Conservation (phyloP, 805 yeast species). For the Metahyphopichia silvanorum region DNA sequence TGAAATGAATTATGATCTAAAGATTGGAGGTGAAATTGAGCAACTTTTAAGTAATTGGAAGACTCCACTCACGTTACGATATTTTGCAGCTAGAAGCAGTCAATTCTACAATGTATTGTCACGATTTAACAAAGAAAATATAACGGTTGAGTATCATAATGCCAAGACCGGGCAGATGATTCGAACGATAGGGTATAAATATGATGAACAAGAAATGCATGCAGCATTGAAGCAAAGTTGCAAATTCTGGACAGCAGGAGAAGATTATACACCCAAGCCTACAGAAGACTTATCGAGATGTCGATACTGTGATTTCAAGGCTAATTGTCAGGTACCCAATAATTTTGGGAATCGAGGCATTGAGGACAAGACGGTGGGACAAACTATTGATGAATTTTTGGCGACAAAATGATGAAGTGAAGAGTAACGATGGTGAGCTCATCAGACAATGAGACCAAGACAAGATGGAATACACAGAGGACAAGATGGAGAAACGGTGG, state of each 20-base stretch:
- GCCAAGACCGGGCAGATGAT: constrained; percentile 33
- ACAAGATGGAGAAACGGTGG: no score
- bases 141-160: constrained; percentile 54
- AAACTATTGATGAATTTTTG: constrained; percentile 7
- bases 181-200: constrained; percentile 36
- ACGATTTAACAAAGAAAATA: constrained; percentile 31
- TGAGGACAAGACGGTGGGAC: constrained; percentile 4
- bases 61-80: constrained; percentile 52
- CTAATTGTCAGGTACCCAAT: constrained; percentile 20
- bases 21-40: constrained; percentile 14
- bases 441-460: no score
- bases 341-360: constrained; percentile 3
- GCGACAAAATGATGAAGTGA: no score
- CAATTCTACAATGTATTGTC: constrained; percentile 40
- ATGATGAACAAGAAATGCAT: constrained; percentile 26
- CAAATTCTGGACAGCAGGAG: constrained; percentile 55
- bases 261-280: constrained; percentile 37
- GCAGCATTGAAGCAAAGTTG: constrained; percentile 30
- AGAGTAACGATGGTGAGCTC: no score
- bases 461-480: no score
- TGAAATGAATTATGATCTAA: constrained; percentile 8
- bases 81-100: constrained; percentile 53
- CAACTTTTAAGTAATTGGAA: constrained; percentile 45
- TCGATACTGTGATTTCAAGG: constrained; percentile 50
- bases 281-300: constrained; percentile 45